phyloP scores from a whole-genome alignment of 805 yeast genomes.

The Kluyveromyces siamensis region DNA sequence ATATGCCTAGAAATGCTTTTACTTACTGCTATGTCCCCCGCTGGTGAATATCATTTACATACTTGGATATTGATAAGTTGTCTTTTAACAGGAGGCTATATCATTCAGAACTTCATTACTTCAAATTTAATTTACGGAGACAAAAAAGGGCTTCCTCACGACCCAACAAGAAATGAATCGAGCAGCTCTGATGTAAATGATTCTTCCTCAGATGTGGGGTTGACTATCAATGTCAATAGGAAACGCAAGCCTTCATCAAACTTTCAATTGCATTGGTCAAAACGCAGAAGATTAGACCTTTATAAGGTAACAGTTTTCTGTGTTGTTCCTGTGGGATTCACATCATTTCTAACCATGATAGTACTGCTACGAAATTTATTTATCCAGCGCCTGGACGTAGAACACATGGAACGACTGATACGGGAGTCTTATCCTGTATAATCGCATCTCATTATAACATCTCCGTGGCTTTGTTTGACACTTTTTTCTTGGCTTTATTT shows the following conservation, averaged over 20 bases:
- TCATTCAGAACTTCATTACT: conserved; percentile 81
- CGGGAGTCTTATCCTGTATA: conserved; percentile 2
- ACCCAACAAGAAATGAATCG: background rate
- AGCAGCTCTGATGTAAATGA: background rate
- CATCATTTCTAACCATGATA: conserved; percentile 87
- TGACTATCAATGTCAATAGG: background rate
- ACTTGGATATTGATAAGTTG: conserved; percentile 92
- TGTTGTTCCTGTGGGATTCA: conserved; percentile 95
- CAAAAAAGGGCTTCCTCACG: conserved; percentile 14
- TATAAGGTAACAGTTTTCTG: conserved; percentile 90
- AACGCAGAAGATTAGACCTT: conserved; percentile 62
- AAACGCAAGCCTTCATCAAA: background rate
- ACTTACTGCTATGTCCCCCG: conserved; percentile 59
- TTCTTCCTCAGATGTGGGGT: background rate
- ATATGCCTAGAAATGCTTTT: conserved; percentile 62
- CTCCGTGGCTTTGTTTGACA: background rate
- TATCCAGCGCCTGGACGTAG: conserved; percentile 60
- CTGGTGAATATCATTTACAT: conserved; percentile 66
- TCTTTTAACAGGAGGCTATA: conserved; percentile 68
- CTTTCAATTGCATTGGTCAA: conserved; percentile 3
- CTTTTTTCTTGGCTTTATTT: background rate
- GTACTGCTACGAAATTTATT: conserved; percentile 68
- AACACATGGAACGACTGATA: conserved; percentile 22
- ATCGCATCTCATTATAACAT: background rate
- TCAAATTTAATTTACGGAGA: conserved; percentile 48